These are phyloP conservation scores for Echinochloa phyllopogon DNA, from an alignment of 176 grass and related monocot genomes.

Conservation along the genomic window DNA sequence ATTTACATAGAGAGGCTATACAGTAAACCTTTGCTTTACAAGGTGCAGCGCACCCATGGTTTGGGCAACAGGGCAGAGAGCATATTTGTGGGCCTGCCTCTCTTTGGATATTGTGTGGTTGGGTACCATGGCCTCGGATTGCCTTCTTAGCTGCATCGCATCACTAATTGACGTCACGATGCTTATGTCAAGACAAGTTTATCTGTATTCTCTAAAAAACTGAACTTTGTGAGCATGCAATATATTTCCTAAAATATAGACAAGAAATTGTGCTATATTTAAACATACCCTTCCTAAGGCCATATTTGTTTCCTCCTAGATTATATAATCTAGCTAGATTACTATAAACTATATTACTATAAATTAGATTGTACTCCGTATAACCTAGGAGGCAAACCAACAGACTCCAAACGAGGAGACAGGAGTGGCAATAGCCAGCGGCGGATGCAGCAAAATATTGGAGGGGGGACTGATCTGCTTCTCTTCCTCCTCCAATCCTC, in stretches of 20 bases:
- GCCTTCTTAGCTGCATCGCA: conserved; percentile 14
- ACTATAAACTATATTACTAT: too few relatives aligned
- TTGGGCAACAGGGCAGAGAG: neutral
- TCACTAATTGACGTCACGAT: conserved; percentile 1
- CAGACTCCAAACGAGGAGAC: too few relatives aligned
- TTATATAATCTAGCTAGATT: too few relatives aligned
- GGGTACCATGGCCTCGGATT: neutral
- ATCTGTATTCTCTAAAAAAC: neutral
- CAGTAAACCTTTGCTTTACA: neutral
- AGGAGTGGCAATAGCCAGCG: neutral
- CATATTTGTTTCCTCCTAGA: too few relatives aligned
- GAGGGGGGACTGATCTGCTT: too few relatives aligned
- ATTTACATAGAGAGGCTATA: neutral
- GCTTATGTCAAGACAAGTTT: neutral
- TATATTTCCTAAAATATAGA: neutral
- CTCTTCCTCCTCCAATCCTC: too few relatives aligned
- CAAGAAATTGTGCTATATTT: neutral
- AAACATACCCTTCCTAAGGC: neutral
- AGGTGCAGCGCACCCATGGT: neutral
- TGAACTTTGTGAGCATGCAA: neutral
- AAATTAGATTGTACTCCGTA: too few relatives aligned
- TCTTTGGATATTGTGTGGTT: neutral
- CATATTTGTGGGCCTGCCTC: neutral
- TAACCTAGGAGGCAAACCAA: too few relatives aligned
- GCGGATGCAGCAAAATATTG: too few relatives aligned